Conservation (phyloP, 371 early-diverging fungal species). For the Mucor sp. region DNA sequence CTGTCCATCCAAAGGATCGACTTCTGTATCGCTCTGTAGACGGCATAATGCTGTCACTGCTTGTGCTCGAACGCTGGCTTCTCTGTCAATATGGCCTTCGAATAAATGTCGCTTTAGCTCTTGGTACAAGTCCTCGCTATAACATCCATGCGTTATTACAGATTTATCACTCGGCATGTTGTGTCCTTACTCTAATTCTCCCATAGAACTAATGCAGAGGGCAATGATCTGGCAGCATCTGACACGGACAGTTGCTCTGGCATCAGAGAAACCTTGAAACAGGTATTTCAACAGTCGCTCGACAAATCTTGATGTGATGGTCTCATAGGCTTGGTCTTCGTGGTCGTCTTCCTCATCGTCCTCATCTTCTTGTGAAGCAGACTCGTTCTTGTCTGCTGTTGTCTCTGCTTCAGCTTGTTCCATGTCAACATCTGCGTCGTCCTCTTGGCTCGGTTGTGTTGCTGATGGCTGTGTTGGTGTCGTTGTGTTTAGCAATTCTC, state of each 20-base stretch:
- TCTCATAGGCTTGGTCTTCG: conserved; percentile 50
- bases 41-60: conserved; percentile 81
- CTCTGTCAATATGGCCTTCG: conserved; percentile 82
- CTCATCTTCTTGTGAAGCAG: conserved; percentile 13
- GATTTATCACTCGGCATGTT: background rate
- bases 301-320: conserved; percentile 72
- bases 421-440: background rate
- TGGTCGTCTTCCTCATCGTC: conserved; percentile 29
- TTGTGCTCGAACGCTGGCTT: conserved; percentile 76
- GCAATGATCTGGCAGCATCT: conserved; percentile 84
- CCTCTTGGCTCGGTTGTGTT: background rate
- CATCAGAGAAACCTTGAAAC: conserved; percentile 73
- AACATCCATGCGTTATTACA: background rate
- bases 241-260: conserved; percentile 74
- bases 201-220: conserved; percentile 71
- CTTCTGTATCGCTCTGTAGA: conserved; percentile 68
- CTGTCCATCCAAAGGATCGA: conserved; percentile 56
- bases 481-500: background rate
- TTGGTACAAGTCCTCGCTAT: conserved; percentile 77
- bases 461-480: background rate
- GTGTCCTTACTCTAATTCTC: conserved; percentile 77
- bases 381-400: background rate
- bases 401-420: conserved; percentile 23
- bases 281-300: conserved; percentile 70
- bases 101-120: conserved; percentile 65